These are phyloP conservation scores for Gymnopus androsaceus DNA, from an alignment of 1,284 basidiomycete species.

Conservation along the genomic window DNA sequence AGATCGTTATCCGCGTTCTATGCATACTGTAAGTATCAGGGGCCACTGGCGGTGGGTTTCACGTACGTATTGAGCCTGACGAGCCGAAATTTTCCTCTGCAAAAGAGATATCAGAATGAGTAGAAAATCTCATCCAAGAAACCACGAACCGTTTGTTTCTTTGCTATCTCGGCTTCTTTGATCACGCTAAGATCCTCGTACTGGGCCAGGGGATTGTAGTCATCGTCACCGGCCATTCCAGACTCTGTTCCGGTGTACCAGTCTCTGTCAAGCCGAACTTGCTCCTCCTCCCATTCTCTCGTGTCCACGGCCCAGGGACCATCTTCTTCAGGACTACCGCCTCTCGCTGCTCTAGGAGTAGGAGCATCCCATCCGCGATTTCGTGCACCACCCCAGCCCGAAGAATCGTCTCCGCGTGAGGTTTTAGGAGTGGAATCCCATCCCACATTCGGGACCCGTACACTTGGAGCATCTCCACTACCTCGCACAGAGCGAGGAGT, in stretches of 20 bases:
- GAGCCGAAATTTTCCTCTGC: conserved; percentile 84
- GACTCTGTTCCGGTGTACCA: conserved; percentile 71
- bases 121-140: no score
- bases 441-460: conserved; percentile 84
- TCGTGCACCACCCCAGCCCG: conserved; percentile 58
- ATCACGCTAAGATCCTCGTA: conserved; percentile 80
- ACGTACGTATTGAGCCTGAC: conserved; percentile 91
- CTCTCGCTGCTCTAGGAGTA: conserved; percentile 71
- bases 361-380: conserved; percentile 83
- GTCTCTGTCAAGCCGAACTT: conserved; percentile 18
- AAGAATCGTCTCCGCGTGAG: conserved; percentile 47
- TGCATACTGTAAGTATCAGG: conserved; percentile 3
- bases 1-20: conserved; percentile 97
- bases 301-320: conserved; percentile 60
- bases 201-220: conserved; percentile 76
- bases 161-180: conserved; percentile 79
- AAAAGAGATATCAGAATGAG: conserved; percentile 14
- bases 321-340: conserved; percentile 63
- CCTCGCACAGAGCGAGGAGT: conserved; percentile 70
- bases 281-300: conserved; percentile 43
- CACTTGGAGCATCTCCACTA: conserved; percentile 75
- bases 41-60: background rate
- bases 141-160: conserved; percentile 68
- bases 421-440: conserved; percentile 88
- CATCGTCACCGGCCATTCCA: conserved; percentile 18